Evolutionary conservation across 1,284 basidiomycete species (phyloP), one percentile per base, ranked within the genome.

Genomic region (Sphaerobolus stellatus): DNA sequence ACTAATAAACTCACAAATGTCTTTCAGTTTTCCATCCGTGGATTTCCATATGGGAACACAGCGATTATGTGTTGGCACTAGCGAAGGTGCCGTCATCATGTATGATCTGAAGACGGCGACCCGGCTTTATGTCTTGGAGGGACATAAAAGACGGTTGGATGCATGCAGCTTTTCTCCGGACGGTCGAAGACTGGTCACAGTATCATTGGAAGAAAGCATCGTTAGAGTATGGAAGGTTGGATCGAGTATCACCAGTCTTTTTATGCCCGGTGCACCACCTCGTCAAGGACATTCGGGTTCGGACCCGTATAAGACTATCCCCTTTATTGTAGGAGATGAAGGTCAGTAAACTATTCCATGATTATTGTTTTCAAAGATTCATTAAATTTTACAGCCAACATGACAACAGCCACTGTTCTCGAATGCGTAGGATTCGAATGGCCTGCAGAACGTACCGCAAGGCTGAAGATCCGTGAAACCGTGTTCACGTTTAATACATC

Each of bases 81-180:
- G 84, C 59, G 97, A 99, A 70, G 94, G 94, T 1, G 90, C 91
- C 0, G 85, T 94, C 45, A 85, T 98, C 61, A 93, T 98, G 84
- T 98, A 98, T 69, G 97, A 99, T 66, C 79, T 99, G 50, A 98
- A 98, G 71, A 94, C 94, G 0, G 94, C 94, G 0, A 98, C 92
- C 2, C 83, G 96, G 11, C 76, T 99, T 6, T 98, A 98, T 66
- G 92, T 99, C 0, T 82, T 99, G 8, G 95, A 98, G 64, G 89
- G 92, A 0, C 95, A 98, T 73, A 85, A 84, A 63, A 84, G 85
- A 61, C 75, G 81, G 1, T 83, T 93, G 5, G 82, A 88, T 0
- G 92, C 90, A 0, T 86, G 90, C 59, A 89, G 85, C 53, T 98
- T 98, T 69, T 94, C 93, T 2, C 90, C 93, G 0, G 97, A 99